A percentile compares a stretch with the other conserved stretches of the same genome.
Evolutionary conservation across 164 flowering plant species (phyloP).

Genomic region (Platanus orientalis): DNA sequence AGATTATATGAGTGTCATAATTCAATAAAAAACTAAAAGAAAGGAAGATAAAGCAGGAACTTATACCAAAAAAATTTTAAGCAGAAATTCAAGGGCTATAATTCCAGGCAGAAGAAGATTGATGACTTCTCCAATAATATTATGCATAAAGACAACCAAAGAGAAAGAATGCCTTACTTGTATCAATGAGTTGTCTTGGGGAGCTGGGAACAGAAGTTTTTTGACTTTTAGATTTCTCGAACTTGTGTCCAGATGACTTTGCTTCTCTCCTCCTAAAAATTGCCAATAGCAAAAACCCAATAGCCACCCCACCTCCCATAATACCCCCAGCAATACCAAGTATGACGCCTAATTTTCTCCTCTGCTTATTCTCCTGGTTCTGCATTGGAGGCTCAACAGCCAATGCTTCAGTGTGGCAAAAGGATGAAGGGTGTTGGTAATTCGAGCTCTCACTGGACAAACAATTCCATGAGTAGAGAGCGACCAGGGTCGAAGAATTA

Average conservation of each 20-base stretch:
- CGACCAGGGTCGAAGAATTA: slow-evolving; percentile 35
- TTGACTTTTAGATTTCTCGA: slow-evolving; percentile 29
- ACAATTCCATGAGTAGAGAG: slow-evolving; percentile 58
- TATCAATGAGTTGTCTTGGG: slow-evolving; percentile 26
- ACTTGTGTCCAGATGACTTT: slow-evolving; percentile 12
- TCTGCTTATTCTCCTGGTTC: slow-evolving; percentile 22
- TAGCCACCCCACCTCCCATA: slow-evolving; percentile 23
- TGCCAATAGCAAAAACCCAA: slow-evolving; percentile 34
- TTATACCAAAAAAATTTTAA: too few relatives aligned
- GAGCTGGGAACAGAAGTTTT: slow-evolving; percentile 33
- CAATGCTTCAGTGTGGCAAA: slow-evolving; percentile 61
- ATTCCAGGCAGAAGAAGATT: too few relatives aligned
- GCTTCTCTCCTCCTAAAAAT: slow-evolving; percentile 24
- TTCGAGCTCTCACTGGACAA: slow-evolving; percentile 33
- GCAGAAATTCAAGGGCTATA: too few relatives aligned
- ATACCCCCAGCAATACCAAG: slow-evolving; percentile 51
- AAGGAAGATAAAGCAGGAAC: neutral
- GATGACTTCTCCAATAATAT: too few relatives aligned
- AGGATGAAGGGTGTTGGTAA: slow-evolving; percentile 48
- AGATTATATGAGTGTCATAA: too few relatives aligned
- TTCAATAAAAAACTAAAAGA: neutral
- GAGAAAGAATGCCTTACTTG: slow-evolving; percentile 42
- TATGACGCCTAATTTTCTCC: slow-evolving; percentile 40
- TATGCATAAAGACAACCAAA: neutral
- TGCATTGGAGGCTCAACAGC: slow-evolving; percentile 58